A percentile compares a stretch with the other conserved stretches of the same genome.
These are phyloP conservation scores for Colletotrichum sp. DNA, from an alignment of 2,329 filamentous ascomycete species.

Conservation along the genomic window DNA sequence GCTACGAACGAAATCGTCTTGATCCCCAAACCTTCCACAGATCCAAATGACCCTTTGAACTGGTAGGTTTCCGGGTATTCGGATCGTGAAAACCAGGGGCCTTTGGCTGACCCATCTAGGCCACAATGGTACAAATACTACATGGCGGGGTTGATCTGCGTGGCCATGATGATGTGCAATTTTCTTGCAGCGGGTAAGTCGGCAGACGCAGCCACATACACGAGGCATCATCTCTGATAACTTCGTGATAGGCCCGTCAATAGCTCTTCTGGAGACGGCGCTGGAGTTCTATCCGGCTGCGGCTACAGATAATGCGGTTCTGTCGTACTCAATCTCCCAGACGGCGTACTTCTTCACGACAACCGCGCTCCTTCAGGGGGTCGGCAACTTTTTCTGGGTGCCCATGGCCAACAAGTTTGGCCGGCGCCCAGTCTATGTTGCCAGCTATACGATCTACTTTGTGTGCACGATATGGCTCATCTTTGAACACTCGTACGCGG, in stretches of 20 bases:
- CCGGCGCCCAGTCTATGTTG: constrained; percentile 46
- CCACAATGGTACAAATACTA: constrained; percentile 53
- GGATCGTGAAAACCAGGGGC: not conserved
- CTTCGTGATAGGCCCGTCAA: constrained; percentile 41
- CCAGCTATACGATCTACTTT: constrained; percentile 49
- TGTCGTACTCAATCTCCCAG: constrained; percentile 41
- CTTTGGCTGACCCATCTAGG: constrained; percentile 30
- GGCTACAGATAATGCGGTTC: constrained; percentile 29
- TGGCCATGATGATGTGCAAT: constrained; percentile 61
- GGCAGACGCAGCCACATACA: not conserved
- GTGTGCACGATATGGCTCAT: constrained; percentile 46
- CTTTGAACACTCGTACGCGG: constrained; percentile 43
- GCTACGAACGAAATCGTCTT: constrained; percentile 53
- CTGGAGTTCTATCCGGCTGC: constrained; percentile 49
- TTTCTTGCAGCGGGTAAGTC: constrained; percentile 56
- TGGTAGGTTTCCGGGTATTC: constrained; percentile 39
- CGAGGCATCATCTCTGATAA: not conserved
- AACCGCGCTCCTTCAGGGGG: constrained; percentile 53
- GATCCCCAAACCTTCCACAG: constrained; percentile 49
- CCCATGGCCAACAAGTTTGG: constrained; percentile 51
- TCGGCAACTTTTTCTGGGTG: constrained; percentile 52
- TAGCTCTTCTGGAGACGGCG: constrained; percentile 54
- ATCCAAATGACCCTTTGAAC: constrained; percentile 58
- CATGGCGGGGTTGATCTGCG: constrained; percentile 52
- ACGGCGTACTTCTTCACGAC: constrained; percentile 59